These are phyloP conservation scores for Podospora conica DNA, from an alignment of 495 filamentous ascomycete genomes.

Conservation along the genomic window DNA sequence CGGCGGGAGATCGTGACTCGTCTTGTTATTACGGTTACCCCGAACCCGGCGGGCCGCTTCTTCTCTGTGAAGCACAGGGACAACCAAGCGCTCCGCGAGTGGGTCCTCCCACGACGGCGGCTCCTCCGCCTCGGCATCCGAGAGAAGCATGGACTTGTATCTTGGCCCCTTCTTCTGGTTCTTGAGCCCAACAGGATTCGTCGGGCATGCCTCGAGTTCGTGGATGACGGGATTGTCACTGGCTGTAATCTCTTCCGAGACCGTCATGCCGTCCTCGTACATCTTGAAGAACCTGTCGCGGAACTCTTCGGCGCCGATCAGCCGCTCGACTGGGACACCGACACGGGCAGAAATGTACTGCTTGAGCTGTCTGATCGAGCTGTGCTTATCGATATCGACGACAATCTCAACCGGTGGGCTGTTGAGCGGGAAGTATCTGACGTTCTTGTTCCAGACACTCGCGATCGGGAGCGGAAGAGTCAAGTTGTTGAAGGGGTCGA, in stretches of 20 bases:
- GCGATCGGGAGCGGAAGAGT: constrained; percentile 86
- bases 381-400: constrained; percentile 84
- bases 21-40: constrained; percentile 18
- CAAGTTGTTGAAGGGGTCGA: constrained; percentile 93
- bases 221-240: constrained; percentile 66
- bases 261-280: constrained; percentile 59
- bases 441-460: constrained; percentile 62
- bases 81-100: constrained; percentile 61
- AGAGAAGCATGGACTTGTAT: constrained; percentile 37
- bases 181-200: constrained; percentile 56
- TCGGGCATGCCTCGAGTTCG: constrained; percentile 73
- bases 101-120: constrained; percentile 54
- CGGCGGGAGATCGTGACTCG: constrained; percentile 21
- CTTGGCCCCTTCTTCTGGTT: constrained; percentile 40
- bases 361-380: constrained; percentile 65
- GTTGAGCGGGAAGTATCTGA: constrained; percentile 69
- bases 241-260: constrained; percentile 60
- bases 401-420: constrained; percentile 57
- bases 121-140: constrained; percentile 52
- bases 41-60: constrained; percentile 7
- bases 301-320: constrained; percentile 75
- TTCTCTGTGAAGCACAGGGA: constrained; percentile 69
- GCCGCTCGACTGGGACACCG: constrained; percentile 48
- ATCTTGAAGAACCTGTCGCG: constrained; percentile 74
- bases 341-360: constrained; percentile 66